Conservation (phyloP, 1,139 yeast species). For the Chernovozyma aurita region DNA sequence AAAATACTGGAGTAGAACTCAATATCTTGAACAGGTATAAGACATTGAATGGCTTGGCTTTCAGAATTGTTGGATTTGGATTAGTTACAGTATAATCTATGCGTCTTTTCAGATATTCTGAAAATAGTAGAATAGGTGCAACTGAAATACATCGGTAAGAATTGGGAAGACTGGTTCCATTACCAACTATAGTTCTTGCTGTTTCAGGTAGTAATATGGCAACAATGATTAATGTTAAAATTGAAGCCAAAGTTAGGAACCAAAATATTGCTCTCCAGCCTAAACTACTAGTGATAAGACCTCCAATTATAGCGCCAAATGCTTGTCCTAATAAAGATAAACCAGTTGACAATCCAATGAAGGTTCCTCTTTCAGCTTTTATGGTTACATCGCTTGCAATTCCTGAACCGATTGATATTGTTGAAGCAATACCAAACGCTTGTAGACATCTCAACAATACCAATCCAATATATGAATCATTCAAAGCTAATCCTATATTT, state of each 20-base stretch:
- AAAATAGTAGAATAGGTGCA: conserved; percentile 19
- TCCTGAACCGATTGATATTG: conserved; percentile 63
- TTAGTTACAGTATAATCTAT: conserved; percentile 9
- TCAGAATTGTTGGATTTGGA: conserved; percentile 15
- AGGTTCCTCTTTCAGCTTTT: conserved; percentile 58
- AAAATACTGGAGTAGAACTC: conserved; percentile 22
- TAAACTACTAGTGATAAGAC: conserved; percentile 53
- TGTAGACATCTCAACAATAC: conserved; percentile 61
- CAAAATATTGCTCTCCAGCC: conserved; percentile 77
- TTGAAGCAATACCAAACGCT: conserved; percentile 67
- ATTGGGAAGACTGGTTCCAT: conserved; percentile 51
- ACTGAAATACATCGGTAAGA: conserved; percentile 12
- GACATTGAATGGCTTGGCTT: conserved; percentile 26
- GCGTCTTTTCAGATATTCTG: conserved; percentile 14
- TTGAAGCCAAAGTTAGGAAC: conserved; percentile 62
- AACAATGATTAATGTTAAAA: conserved; percentile 31
- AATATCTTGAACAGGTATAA: conserved; percentile 45
- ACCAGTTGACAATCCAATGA: conserved; percentile 59
- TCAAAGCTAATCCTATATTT: conserved; percentile 56
- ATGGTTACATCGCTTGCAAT: conserved; percentile 65
- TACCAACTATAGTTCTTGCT: conserved; percentile 62
- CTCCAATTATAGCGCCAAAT: conserved; percentile 73
- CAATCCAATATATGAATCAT: conserved; percentile 49
- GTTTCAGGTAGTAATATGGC: conserved; percentile 65
- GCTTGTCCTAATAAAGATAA: conserved; percentile 69